Base-by-base conservation (phyloP, 106 monocot genomes). In the Iris macrosiphon region DNA sequence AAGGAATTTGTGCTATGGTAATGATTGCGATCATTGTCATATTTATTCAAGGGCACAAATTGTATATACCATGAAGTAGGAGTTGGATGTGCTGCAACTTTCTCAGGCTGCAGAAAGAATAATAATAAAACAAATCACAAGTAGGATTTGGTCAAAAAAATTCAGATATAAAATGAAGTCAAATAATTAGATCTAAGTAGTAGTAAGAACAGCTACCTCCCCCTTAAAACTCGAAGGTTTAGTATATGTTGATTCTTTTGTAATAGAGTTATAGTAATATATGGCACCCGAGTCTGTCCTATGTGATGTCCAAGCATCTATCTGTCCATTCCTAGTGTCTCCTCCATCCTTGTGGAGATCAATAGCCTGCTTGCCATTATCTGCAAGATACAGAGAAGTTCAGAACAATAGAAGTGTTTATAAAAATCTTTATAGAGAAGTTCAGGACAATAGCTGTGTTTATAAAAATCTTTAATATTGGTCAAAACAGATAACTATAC, bases 241-340 rank as follows among this genome's bases (percentile, higher is more conserved):
- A 63, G 86, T 71, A 68, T 90, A 98, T 62, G 90, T 98, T 49
- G 96, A 98, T 60, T 83, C 71, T 24, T 86, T 77, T 21, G 96
- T 82, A 26, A 90, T 8, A 43, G 90, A 74, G 65, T 98, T 90
- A 64, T 98, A 98, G 66, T 96, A 98, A 56, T 98, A 98, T 72
- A 80, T 46, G 4, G 45, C 66, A 74, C 96, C 96, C 15, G 82
- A 20, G 12, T 83, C 82, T 25, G 83, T 90, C 66, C 67, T 98
- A 37, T 98, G 96, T 37, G 77, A 76, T 27, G 86, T 86, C 96
- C 96, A 98, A 55, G 62, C 72, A 58, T 79, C 65, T 10, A 55
- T 24, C 45, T 69, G 69, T 38, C 70, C 55, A 42, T 27, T 71
- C 22, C 33, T 75, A 24, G 63, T 28, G 8, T 18, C 33, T 33